phyloP scores from a whole-genome alignment of 345 rosid genomes.

The Triadica sebifera region DNA sequence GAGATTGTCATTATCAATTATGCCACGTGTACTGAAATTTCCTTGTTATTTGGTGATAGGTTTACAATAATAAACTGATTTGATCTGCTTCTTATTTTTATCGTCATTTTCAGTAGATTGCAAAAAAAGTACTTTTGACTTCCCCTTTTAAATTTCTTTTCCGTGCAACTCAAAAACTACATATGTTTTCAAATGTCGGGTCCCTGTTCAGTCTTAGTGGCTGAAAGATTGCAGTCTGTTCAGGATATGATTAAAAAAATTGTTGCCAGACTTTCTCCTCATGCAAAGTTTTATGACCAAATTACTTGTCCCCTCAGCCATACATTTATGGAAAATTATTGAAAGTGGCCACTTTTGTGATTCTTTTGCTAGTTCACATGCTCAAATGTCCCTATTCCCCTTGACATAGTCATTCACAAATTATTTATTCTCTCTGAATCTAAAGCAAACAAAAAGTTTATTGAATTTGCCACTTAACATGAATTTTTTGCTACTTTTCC shows the following conservation, averaged over 20 bases:
- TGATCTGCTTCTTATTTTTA: background rate
- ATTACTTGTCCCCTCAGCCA: background rate
- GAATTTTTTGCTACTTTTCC: too few relatives aligned
- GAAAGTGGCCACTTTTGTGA: background rate
- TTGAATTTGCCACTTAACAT: background rate
- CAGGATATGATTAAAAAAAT: background rate
- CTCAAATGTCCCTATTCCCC: too few relatives aligned
- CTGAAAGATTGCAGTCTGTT: background rate
- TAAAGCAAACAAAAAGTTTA: too few relatives aligned
- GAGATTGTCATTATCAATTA: background rate
- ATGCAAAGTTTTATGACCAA: background rate
- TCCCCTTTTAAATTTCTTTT: background rate
- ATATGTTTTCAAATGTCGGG: background rate
- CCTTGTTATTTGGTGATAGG: background rate
- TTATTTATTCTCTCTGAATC: too few relatives aligned
- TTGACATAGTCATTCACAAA: too few relatives aligned
- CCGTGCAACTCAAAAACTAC: background rate
- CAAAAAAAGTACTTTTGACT: background rate
- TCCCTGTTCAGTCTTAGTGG: background rate
- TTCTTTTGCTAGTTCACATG: too few relatives aligned
- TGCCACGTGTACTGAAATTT: background rate
- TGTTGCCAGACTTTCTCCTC: background rate
- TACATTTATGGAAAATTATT: background rate
- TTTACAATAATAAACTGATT: background rate
- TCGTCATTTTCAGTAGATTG: background rate